phyloP scores from a whole-genome alignment of 2,329 filamentous ascomycete genomes.

The Endoconidiophora polonica region DNA sequence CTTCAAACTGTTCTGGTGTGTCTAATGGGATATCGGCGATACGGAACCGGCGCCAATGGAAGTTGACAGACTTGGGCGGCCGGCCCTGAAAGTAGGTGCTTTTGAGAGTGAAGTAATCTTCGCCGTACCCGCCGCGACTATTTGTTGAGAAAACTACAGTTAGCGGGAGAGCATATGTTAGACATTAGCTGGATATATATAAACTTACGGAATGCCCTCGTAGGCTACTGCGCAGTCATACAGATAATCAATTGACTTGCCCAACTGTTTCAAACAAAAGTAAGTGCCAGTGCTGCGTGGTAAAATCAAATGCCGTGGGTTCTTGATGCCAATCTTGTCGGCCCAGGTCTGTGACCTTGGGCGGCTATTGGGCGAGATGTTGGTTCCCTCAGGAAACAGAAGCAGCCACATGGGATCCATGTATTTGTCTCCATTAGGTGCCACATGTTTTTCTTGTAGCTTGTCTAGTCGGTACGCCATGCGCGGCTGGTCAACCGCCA shows the following conservation, averaged over 20 bases:
- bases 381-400: slow-evolving; percentile 78
- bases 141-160: slow-evolving; percentile 5
- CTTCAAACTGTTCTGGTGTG: slow-evolving; percentile 56
- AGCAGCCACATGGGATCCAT: slow-evolving; percentile 78
- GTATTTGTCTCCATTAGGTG: slow-evolving; percentile 36
- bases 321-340: slow-evolving; percentile 53
- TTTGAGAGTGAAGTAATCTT: slow-evolving; percentile 72
- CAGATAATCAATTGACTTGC: slow-evolving; percentile 59
- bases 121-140: slow-evolving; percentile 68
- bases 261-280: slow-evolving; percentile 63
- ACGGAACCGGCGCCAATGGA: slow-evolving; percentile 83
- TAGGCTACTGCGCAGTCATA: slow-evolving; percentile 95
- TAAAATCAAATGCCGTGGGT: slow-evolving; percentile 57
- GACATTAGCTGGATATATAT: neutral
- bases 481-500: slow-evolving; percentile 62
- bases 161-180: neutral
- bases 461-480: slow-evolving; percentile 57
- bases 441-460: slow-evolving; percentile 41
- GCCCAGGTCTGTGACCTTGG: slow-evolving; percentile 60
- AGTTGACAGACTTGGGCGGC: slow-evolving; percentile 86
- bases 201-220: slow-evolving; percentile 73
- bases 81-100: slow-evolving; percentile 81
- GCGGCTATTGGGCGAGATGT: slow-evolving; percentile 54
- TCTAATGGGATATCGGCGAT: slow-evolving; percentile 68
- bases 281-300: slow-evolving; percentile 67